Evolutionary conservation across 139 green algal genomes (phyloP), one percentile per base, ranked within the genome.

Genomic region (Tetradesmus lagerheimii): DNA sequence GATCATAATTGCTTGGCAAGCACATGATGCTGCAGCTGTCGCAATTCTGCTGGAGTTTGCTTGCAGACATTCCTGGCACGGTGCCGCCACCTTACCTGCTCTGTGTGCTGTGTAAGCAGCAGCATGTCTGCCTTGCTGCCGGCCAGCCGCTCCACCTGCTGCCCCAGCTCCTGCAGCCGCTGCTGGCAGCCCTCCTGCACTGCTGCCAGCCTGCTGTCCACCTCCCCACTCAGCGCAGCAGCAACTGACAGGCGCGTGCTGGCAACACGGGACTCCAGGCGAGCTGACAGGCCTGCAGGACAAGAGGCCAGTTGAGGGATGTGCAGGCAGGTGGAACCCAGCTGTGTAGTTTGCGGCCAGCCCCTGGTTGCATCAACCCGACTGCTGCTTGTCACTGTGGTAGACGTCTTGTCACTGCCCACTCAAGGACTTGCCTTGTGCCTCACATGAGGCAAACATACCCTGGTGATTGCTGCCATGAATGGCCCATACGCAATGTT

Each of bases 41-140:
- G n/a, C 71, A 41, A n/a, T n/a, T n/a, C n/a, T n/a, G 66, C 66
- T 37, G 66, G 1, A 31, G 9, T 8, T 31, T 71, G 45, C 45
- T 57, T 57, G 45, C 45, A 9, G 45, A 9, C 45, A 9, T 18
- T 18, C 45, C 11, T 12, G 14, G 45, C 45, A 57, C 45, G 45
- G n/a, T n/a, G 43, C 43, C 43, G 43, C 43, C 27, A 29, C 12
- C 71, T 23, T 31, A 87, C 82, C 82, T 87, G 82, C 34, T 78
- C 14, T 53, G 53, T 87, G 53, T 87, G 35, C 35, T 78, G 53
- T 43, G 82, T 62, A 9, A 87, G 25, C 29, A 87, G 53, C 18
- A 29, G 18, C 31, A 87, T 71, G 43, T 86, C 80, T 34, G n/a
- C 80, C 14, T 86, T 86, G 9, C 66, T 50, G 27, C 66, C 80